Conservation (phyloP, 2,329 filamentous ascomycete species). For the Aspergillus tubingensis region DNA sequence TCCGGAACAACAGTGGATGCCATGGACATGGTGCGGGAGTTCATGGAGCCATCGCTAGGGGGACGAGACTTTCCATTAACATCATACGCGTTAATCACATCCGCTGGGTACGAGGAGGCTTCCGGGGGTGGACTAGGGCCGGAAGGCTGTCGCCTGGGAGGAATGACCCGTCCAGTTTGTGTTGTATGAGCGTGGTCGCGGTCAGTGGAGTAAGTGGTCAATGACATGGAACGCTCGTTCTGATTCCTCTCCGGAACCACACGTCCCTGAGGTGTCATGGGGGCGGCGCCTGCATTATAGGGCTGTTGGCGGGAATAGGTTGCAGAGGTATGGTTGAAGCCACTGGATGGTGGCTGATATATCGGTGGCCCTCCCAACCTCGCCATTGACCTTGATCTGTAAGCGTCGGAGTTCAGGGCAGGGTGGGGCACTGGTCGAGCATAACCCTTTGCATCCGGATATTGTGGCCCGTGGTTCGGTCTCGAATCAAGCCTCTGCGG, state of each 20-base stretch:
- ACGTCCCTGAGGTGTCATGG: constrained; percentile 88
- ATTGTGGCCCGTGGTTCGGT: constrained; percentile 51
- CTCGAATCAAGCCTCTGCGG: constrained; percentile 70
- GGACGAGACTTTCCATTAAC: constrained; percentile 36
- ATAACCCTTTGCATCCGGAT: constrained; percentile 62
- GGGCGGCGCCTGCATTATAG: constrained; percentile 59
- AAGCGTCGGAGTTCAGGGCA: constrained; percentile 80
- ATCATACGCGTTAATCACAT: constrained; percentile 56
- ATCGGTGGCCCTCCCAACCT: constrained; percentile 71
- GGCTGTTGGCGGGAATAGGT: constrained; percentile 77
- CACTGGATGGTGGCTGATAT: constrained; percentile 65
- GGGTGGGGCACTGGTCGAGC: constrained; percentile 63
- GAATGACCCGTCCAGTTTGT: constrained; percentile 82
- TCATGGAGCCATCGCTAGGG: constrained; percentile 46
- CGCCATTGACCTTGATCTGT: constrained; percentile 91
- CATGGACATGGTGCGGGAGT: constrained; percentile 81
- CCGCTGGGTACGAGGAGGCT: constrained; percentile 40
- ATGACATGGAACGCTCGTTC: constrained; percentile 93
- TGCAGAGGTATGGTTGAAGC: constrained; percentile 67
- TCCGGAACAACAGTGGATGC: constrained; percentile 68
- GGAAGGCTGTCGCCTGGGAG: constrained; percentile 68
- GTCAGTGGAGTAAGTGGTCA: constrained; percentile 80
- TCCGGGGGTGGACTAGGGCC: constrained; percentile 38
- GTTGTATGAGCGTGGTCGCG: constrained; percentile 82
- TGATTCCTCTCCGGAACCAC: constrained; percentile 89